Evolutionary conservation across 2,329 filamentous ascomycete genomes (phyloP), one percentile per base, ranked within the genome.

Genomic region (Fusarium buharicum): DNA sequence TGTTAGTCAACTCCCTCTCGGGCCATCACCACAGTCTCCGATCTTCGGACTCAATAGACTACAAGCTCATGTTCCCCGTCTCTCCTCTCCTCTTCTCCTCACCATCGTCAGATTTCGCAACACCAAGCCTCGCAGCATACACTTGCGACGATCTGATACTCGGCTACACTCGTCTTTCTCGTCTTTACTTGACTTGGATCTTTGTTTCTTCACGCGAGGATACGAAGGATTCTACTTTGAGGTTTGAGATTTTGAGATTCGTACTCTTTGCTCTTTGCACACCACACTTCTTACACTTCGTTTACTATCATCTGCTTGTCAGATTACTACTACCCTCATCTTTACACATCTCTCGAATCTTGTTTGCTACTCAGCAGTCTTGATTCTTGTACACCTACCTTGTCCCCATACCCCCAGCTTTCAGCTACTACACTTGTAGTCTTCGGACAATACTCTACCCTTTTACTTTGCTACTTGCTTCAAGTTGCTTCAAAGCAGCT

Each of bases 21-120:
- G 17, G 17, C 17, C 34, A 27, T 7, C 38, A 27, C 12, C n/a
- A 9, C 17, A 28, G n/a, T 6, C 18, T 4, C 12, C 18, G 34
- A 27, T 7, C 16, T 2, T 39, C 44, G 5, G 33, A 44, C 14
- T 31, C 17, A 9, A 14, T 4, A 5, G n/a, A 3, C 17, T 33
- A 27, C n/a, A 40, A 31, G 24, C 34, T 11, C 11, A 8, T 12
- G 4, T 10, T 13, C 16, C 8, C 16, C 24, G 6, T 34, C 18
- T 40, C 34, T 34, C 4, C n/a, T 59, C 33, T 22, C 28, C 37
- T 30, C 18, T 28, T 28, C 30, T 31, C 34, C 33, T 36, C 20
- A 48, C 7, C 59, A 47, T 46, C 53, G 13, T 60, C 59, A 55
- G 54, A 62, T 55, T 28, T 33, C 24, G 14, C 30, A 43, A 36